phyloP scores from a whole-genome alignment of 495 filamentous ascomycete species.

The Neurospora sublineolata region DNA sequence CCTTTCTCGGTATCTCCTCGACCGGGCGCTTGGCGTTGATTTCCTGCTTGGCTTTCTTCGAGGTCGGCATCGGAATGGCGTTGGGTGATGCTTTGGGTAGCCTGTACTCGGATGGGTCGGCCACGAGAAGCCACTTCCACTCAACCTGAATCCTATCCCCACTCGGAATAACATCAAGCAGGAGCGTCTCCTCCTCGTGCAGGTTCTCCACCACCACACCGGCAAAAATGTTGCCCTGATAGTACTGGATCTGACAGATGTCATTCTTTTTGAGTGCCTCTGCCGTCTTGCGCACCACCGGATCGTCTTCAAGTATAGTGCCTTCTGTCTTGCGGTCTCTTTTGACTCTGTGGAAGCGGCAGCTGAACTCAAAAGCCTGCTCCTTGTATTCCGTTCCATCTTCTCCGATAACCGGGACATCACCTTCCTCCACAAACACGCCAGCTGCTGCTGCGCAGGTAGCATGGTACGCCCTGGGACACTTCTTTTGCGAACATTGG shows the following conservation, averaged over 20 bases:
- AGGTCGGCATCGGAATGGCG: slow-evolving; percentile 45
- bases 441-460: slow-evolving; percentile 88
- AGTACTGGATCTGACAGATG: slow-evolving; percentile 78
- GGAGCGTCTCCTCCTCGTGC: slow-evolving; percentile 56
- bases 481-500: slow-evolving; percentile 94
- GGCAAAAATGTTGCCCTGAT: slow-evolving; percentile 77
- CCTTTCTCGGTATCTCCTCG: slow-evolving; percentile 53
- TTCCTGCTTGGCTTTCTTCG: slow-evolving; percentile 41
- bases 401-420: slow-evolving; percentile 76
- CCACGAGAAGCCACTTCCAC: slow-evolving; percentile 63
- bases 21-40: slow-evolving; percentile 45
- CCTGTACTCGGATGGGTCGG: slow-evolving; percentile 52
- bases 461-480: slow-evolving; percentile 84
- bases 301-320: slow-evolving; percentile 56
- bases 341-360: slow-evolving; percentile 85
- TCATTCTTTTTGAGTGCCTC: slow-evolving; percentile 57
- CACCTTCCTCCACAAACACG: slow-evolving; percentile 76
- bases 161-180: slow-evolving; percentile 77
- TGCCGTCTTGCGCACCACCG: slow-evolving; percentile 57
- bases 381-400: slow-evolving; percentile 86
- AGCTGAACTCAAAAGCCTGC: slow-evolving; percentile 81
- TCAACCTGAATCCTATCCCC: slow-evolving; percentile 68
- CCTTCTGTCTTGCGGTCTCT: slow-evolving; percentile 58
- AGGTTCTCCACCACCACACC: slow-evolving; percentile 83
- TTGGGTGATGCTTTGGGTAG: slow-evolving; percentile 51